Evolutionary conservation across 2,329 filamentous ascomycete genomes (phyloP).

Genomic region (Bimuria novae-zelandiae): DNA sequence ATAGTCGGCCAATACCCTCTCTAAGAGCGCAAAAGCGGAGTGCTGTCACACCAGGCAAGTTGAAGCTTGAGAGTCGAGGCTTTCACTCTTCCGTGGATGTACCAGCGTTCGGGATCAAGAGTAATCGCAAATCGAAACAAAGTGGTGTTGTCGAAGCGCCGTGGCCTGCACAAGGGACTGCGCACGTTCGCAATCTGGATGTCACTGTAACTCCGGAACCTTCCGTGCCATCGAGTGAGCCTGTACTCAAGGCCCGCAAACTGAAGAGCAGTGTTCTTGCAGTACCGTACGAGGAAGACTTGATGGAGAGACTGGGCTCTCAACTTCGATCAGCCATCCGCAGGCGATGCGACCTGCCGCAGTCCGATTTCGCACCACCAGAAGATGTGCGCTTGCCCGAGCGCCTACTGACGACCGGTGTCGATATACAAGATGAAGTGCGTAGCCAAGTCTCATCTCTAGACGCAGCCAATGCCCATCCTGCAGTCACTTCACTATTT

Average conservation of each 20-base stretch:
- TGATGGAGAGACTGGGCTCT: constrained; percentile 27
- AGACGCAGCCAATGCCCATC: constrained; percentile 49
- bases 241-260: constrained; percentile 31
- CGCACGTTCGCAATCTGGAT: constrained; percentile 42
- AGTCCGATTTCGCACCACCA: constrained; percentile 20
- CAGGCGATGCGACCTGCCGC: neutral
- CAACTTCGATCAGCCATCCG: constrained; percentile 21
- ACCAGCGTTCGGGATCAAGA: constrained; percentile 27
- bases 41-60: constrained; percentile 54
- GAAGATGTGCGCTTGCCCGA: constrained; percentile 39
- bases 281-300: constrained; percentile 29
- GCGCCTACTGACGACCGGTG: constrained; percentile 43
- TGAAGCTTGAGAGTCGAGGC: constrained; percentile 41
- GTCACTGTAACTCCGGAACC: neutral
- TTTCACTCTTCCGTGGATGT: constrained; percentile 20
- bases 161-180: constrained; percentile 71
- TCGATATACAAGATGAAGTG: constrained; percentile 48
- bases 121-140: constrained; percentile 56
- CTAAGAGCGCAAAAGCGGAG: constrained; percentile 41
- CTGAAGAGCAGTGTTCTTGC: constrained; percentile 46
- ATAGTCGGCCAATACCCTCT: constrained; percentile 24
- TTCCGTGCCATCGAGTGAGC: neutral
- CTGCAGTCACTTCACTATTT: constrained; percentile 65
- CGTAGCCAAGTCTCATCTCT: constrained; percentile 25
- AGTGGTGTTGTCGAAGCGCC: constrained; percentile 68